Conservation (phyloP, 2,329 filamentous ascomycete genomes). For the Cadophora luteo-olivacea region DNA sequence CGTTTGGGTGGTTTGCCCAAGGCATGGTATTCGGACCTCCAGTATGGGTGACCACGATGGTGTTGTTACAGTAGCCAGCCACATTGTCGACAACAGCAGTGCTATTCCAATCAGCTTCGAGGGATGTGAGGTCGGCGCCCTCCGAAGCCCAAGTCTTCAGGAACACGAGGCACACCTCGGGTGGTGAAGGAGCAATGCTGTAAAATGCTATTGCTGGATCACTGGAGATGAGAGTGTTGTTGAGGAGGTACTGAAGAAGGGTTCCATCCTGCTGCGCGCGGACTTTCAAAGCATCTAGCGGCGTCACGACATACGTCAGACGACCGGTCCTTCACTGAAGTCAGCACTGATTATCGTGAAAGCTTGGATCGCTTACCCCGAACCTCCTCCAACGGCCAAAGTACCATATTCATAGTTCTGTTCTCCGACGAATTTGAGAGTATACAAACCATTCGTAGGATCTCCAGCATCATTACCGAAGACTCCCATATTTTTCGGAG, state of each 20-base stretch:
- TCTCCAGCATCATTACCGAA: slow-evolving; percentile 65
- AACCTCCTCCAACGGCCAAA: slow-evolving; percentile 54
- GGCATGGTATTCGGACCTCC: slow-evolving; percentile 69
- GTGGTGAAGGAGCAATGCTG: slow-evolving; percentile 24
- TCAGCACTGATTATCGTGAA: background rate
- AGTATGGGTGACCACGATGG: slow-evolving; percentile 70
- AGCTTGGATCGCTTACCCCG: slow-evolving; percentile 39
- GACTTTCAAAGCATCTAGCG: slow-evolving; percentile 69
- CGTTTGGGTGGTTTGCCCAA: slow-evolving; percentile 75
- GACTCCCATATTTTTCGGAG: slow-evolving; percentile 54
- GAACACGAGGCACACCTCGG: slow-evolving; percentile 60
- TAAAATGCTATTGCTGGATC: slow-evolving; percentile 60
- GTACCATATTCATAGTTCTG: slow-evolving; percentile 54
- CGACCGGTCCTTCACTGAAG: slow-evolving; percentile 48
- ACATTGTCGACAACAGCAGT: slow-evolving; percentile 49
- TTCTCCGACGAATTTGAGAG: slow-evolving; percentile 16
- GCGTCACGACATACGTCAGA: slow-evolving; percentile 56
- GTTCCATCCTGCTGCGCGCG: slow-evolving; percentile 51
- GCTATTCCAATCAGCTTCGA: slow-evolving; percentile 30
- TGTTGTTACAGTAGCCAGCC: slow-evolving; percentile 53
- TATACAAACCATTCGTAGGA: slow-evolving; percentile 51
- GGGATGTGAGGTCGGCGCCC: slow-evolving; percentile 63
- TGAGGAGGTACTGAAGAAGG: slow-evolving; percentile 63
- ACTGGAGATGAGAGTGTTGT: slow-evolving; percentile 59
- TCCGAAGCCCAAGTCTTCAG: slow-evolving; percentile 74